Conservation (phyloP, 2,329 filamentous ascomycete species). For the Kalmusia sp. region DNA sequence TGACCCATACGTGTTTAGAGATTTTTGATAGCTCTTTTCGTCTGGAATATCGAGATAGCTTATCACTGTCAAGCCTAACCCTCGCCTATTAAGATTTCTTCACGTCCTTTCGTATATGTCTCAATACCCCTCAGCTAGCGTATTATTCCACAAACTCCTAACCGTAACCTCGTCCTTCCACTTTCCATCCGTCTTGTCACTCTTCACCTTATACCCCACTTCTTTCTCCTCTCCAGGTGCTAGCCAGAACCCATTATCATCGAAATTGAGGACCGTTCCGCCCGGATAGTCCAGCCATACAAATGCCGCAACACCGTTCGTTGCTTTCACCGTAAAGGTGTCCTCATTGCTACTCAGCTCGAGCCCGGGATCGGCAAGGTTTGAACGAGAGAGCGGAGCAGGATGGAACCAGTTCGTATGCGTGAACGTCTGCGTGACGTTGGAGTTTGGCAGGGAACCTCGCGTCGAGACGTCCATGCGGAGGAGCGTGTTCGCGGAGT, state of each 20-base stretch:
- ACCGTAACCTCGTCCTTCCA: conserved; percentile 59
- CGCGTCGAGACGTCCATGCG: conserved; percentile 53
- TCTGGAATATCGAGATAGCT: no score
- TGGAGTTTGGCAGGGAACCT: conserved; percentile 57
- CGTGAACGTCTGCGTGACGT: conserved; percentile 50
- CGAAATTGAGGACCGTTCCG: conserved; percentile 59
- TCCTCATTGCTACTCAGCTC: conserved; percentile 42
- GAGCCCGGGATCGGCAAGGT: conserved; percentile 59
- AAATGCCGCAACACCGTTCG: conserved; percentile 58
- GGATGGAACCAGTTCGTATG: conserved; percentile 62
- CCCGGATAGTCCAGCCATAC: conserved; percentile 63
- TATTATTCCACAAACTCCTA: conserved; percentile 61
- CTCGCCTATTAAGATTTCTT: no score
- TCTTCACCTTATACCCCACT: conserved; percentile 56
- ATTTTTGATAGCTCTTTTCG: no score
- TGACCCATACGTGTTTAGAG: no score
- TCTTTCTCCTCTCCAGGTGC: conserved; percentile 53
- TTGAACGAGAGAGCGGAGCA: conserved; percentile 53
- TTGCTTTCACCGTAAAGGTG: conserved; percentile 57
- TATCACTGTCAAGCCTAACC: no score
- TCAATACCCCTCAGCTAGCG: background rate
- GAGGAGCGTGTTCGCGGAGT: conserved; percentile 50
- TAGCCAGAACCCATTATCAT: conserved; percentile 62
- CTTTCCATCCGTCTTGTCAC: conserved; percentile 50
- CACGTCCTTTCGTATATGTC: no score